phyloP scores from a whole-genome alignment of 129 eudicot genomes.

The Helianthus tuberosus region DNA sequence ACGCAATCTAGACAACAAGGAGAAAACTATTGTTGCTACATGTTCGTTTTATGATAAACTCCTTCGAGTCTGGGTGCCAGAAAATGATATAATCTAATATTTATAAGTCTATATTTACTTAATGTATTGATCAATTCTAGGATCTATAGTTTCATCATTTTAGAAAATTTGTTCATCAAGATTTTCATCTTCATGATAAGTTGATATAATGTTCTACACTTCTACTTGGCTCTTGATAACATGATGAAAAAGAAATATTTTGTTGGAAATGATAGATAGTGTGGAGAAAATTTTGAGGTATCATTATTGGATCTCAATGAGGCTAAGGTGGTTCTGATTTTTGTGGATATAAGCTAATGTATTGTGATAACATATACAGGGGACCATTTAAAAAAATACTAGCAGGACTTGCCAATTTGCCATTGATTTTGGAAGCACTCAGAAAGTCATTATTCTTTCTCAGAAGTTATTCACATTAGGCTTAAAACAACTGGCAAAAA shows the following conservation, averaged over 20 bases:
- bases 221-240: slow-evolving; percentile 5
- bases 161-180: slow-evolving; percentile 13
- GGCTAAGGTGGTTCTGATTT: slow-evolving; percentile 26
- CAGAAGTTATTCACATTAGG: too few relatives aligned
- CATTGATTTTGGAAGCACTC: too few relatives aligned
- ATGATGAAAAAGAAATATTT: not conserved
- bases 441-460: too few relatives aligned
- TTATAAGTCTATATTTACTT: slow-evolving; percentile 14
- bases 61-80: slow-evolving; percentile 80
- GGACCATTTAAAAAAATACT: too few relatives aligned
- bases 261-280: slow-evolving; percentile 31
- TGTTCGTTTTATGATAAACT: slow-evolving; percentile 88
- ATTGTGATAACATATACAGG: slow-evolving; percentile 32
- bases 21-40: too few relatives aligned
- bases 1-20: too few relatives aligned
- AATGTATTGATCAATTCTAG: slow-evolving; percentile 5
- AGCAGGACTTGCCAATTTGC: too few relatives aligned
- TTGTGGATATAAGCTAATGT: slow-evolving; percentile 26
- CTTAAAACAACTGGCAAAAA: not conserved
- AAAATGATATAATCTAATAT: slow-evolving; percentile 39
- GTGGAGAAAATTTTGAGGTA: slow-evolving; percentile 32
- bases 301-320: slow-evolving; percentile 22
- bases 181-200: slow-evolving; percentile 8
- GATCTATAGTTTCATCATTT: too few relatives aligned
- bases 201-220: not conserved